Evolutionary conservation across 192 early-diverging fungal genomes (phyloP), one percentile per base, ranked within the genome.

Genomic region (Chytriomyces sp.): DNA sequence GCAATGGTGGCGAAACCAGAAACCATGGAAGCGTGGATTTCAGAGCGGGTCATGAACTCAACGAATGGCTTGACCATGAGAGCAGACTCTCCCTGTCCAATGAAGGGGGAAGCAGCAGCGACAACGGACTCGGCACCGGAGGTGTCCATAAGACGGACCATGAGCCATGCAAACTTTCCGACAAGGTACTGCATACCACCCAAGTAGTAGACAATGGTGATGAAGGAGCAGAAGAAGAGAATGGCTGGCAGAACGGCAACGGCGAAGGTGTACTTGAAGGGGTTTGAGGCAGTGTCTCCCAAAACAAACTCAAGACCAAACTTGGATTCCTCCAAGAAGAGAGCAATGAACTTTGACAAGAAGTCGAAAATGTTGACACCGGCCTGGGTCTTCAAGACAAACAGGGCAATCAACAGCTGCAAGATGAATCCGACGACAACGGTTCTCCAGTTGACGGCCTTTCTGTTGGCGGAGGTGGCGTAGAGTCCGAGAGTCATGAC

Each of bases 1-100:
- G 93, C 90, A 75, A 97, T 91, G 65, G 95, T 97, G 53, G 95
- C 91, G 82, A 97, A 97, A 74, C 95, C 95, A 63, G 93, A 93
- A 9, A 89, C 88, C 92, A 97, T 91, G 83, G 92, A 88, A 45
- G 94, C 89, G 82, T 95, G 94, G 63, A 97, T 81, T 84, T 97
- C 95, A 7, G 94, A 91, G 9, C 79, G 85, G 53, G 95, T 97
- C 90, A 94, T 91, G 77, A 91, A 89, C 72, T 90, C 87, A 10
- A 97, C 72, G 76, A 93, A 95, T 67, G 94, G 93, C 59, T 87
- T 88, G 45, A 95, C 89, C 70, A 97, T 82, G 64, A 97, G 82
- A 44, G 90, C 93, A 63, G 91, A 92, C 82, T 97, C 95, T 74
- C 87, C 83, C 84, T 92, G 89, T 13, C 95, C 95, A 62, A 95